A percentile compares a stretch with the other conserved stretches of the same genome.
phyloP scores from a whole-genome alignment of 768 basidiomycete genomes.

The Psilocybe tampanensis region DNA sequence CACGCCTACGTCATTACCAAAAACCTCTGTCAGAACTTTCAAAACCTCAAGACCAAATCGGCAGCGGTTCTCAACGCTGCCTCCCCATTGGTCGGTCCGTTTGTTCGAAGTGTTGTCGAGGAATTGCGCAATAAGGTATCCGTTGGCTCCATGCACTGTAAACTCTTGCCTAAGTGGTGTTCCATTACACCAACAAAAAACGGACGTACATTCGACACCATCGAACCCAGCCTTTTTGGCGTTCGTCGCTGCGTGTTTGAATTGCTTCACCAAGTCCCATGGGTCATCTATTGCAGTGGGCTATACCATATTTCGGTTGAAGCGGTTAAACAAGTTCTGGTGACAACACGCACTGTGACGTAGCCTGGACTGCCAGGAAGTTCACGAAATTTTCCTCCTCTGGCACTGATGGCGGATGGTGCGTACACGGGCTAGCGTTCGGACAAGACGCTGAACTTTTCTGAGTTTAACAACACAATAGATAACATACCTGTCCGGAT shows the following conservation, averaged over 20 bases:
- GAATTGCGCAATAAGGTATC: no score
- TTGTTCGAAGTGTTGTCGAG: no score
- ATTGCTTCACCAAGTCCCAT: constrained; percentile 34
- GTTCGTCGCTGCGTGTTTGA: constrained; percentile 44
- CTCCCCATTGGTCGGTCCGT: no score
- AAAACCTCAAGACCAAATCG: no score
- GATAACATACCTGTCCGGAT: constrained; percentile 30
- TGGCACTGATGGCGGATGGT: constrained; percentile 42
- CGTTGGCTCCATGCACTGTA: constrained; percentile 42
- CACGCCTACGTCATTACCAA: no score
- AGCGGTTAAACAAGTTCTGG: neutral
- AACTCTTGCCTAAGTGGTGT: neutral
- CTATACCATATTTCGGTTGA: constrained; percentile 12
- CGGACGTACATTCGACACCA: constrained; percentile 44
- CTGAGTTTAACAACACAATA: neutral
- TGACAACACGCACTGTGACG: constrained; percentile 32
- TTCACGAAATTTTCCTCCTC: constrained; percentile 40
- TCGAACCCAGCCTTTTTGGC: constrained; percentile 56
- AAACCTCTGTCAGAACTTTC: no score
- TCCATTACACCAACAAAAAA: neutral
- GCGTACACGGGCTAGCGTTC: constrained; percentile 28
- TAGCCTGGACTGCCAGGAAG: constrained; percentile 38
- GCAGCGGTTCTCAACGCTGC: no score
- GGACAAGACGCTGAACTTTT: neutral
- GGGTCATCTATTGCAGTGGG: constrained; percentile 48